Conservation (phyloP, 345 rosid species). For the Durio zibethinus region DNA sequence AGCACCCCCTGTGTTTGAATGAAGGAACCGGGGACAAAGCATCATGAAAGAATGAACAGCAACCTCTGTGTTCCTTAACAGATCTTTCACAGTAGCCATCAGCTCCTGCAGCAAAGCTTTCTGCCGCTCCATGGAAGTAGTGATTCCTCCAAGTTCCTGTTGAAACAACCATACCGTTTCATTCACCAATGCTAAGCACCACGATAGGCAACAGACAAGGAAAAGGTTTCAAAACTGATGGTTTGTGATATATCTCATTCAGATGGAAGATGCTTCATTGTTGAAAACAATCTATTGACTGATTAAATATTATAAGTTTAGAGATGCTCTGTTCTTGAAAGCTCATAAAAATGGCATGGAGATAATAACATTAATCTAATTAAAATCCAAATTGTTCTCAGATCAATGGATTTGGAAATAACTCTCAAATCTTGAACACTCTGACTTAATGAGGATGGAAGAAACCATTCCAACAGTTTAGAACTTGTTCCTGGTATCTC, state of each 20-base stretch:
- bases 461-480: neutral
- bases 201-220: neutral
- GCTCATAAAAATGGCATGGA: neutral
- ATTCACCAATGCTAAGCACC: neutral
- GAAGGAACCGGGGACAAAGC: constrained; percentile 71
- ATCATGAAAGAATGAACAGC: constrained; percentile 87
- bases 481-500: neutral
- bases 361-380: neutral
- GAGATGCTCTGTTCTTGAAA: neutral
- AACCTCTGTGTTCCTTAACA: constrained; percentile 79
- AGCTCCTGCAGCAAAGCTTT: constrained; percentile 72
- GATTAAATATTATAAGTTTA: neutral
- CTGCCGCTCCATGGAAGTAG: constrained; percentile 64
- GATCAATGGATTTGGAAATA: neutral
- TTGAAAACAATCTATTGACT: neutral
- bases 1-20: constrained; percentile 44
- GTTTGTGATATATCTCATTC: neutral
- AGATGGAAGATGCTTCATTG: neutral
- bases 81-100: constrained; percentile 75
- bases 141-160: constrained; percentile 95
- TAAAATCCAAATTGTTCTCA: neutral
- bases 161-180: neutral
- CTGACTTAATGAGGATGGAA: neutral
- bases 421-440: neutral
- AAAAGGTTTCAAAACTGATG: constrained; percentile 7